Conservation (phyloP, 345 rosid species). For the Rhizophora apiculata region DNA sequence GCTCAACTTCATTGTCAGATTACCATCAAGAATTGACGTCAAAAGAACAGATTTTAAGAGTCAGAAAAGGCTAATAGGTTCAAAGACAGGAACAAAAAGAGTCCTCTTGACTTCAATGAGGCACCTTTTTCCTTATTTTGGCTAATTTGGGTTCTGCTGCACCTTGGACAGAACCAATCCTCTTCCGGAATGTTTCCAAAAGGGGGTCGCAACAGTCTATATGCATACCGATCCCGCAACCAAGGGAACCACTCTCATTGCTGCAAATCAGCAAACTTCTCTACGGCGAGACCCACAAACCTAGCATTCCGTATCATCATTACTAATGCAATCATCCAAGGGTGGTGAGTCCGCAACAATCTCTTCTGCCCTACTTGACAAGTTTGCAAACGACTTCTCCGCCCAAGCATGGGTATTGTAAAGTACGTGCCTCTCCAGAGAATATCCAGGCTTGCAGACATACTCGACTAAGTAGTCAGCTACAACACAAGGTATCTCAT, state of each 20-base stretch:
- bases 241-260: constrained; percentile 45
- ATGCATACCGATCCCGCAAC: constrained; percentile 60
- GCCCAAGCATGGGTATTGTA: constrained; percentile 78
- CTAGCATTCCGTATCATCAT: constrained; percentile 41
- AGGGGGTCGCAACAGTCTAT: constrained; percentile 70
- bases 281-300: constrained; percentile 49
- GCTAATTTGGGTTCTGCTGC: constrained; percentile 20
- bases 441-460: constrained; percentile 84
- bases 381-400: constrained; percentile 52
- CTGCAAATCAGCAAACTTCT: constrained; percentile 77
- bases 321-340: constrained; percentile 3
- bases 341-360: constrained; percentile 17
- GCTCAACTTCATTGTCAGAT: no score
- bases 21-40: no score
- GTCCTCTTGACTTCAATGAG: not conserved
- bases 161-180: constrained; percentile 67
- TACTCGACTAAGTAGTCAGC: constrained; percentile 93
- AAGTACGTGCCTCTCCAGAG: constrained; percentile 78
- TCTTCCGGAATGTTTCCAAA: constrained; percentile 50
- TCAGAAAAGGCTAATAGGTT: not conserved
- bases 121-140: constrained; percentile 16
- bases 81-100: not conserved
- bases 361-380: constrained; percentile 45
- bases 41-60: no score
- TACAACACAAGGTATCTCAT: constrained; percentile 78